Evolutionary conservation across 306 rosid species (phyloP), one percentile per base, ranked within the genome.

Genomic region (Arachis hypogaea): DNA sequence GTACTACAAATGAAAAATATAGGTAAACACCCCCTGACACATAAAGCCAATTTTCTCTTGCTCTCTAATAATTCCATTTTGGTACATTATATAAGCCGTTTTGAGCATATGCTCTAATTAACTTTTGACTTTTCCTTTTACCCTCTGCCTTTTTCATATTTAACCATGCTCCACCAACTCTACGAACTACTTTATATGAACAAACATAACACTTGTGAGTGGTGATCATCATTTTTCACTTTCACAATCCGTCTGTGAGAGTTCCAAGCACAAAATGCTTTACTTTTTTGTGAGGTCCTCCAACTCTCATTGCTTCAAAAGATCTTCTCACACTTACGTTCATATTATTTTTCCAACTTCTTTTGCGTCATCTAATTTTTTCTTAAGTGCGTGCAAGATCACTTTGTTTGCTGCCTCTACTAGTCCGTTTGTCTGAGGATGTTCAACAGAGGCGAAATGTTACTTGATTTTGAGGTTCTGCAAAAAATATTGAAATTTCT

Each of bases 271-370:
- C 41, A 58, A 28, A 58, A 59, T 54, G 12, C 33, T 51, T 43
- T 9, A 45, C 38, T 71, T 11, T 29, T 57, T 29, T 28, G 11
- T 29, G 3, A 29, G 46, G 38, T 9, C 33, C 29, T 12, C 65
- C n/a, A 59, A n/a, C 29, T 45, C 47, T 45, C 18, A 11, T 7
- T 33, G 18, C 45, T 59, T 59, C 11, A 38, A 14, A 59, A 59
- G 47, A 71, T 71, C 59, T 46, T 30, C 47, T 71, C 68, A 71
- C 7, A 29, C 57, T 2, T 47, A 47, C 12, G 12, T 11, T 47
- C 4, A 7, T 30, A 45, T 42, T 45, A 57, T 38, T 54, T 72
- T 72, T 72, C 38, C 18, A 33, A 16, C 16, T 16, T 16, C 16
- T 16, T 16, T 16, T 16, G 16, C 16, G 16, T 16, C 16, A 16